Percentiles rank a stretch among this genome's conserved stretches.
phyloP scores from a whole-genome alignment of 306 rosid species.

The Dryas alaskensis region DNA sequence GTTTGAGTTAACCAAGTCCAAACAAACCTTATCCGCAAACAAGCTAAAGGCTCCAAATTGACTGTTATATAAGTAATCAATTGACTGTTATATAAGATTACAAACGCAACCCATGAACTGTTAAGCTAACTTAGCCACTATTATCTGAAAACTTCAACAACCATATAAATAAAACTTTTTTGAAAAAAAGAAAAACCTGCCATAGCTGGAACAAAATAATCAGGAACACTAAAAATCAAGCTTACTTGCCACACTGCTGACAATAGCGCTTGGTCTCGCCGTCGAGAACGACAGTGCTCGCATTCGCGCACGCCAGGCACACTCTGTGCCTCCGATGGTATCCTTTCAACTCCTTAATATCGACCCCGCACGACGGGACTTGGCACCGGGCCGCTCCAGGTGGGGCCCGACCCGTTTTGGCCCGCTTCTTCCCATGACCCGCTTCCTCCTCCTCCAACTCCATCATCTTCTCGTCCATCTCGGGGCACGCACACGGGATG shows the following conservation, averaged over 20 bases:
- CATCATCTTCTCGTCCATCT: slow-evolving; percentile 56
- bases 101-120: background rate
- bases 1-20: background rate
- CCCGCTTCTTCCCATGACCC: slow-evolving; percentile 64
- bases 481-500: slow-evolving; percentile 96
- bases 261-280: slow-evolving; percentile 80
- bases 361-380: slow-evolving; percentile 80
- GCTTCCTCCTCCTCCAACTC: slow-evolving; percentile 56
- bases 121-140: background rate
- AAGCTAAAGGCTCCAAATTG: background rate
- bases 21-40: background rate
- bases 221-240: background rate
- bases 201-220: background rate
- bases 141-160: background rate
- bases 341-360: slow-evolving; percentile 80
- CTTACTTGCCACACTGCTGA: slow-evolving; percentile 99
- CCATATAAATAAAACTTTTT: background rate
- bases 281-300: slow-evolving; percentile 51
- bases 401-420: slow-evolving; percentile 44
- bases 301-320: slow-evolving; percentile 80
- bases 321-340: slow-evolving; percentile 89
- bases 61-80: background rate
- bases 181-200: background rate
- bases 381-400: slow-evolving; percentile 57
- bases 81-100: background rate